Evolutionary conservation across 2,329 filamentous ascomycete species (phyloP), one percentile per base, ranked within the genome.

Genomic region (Pseudophaeomoniella oleicola): DNA sequence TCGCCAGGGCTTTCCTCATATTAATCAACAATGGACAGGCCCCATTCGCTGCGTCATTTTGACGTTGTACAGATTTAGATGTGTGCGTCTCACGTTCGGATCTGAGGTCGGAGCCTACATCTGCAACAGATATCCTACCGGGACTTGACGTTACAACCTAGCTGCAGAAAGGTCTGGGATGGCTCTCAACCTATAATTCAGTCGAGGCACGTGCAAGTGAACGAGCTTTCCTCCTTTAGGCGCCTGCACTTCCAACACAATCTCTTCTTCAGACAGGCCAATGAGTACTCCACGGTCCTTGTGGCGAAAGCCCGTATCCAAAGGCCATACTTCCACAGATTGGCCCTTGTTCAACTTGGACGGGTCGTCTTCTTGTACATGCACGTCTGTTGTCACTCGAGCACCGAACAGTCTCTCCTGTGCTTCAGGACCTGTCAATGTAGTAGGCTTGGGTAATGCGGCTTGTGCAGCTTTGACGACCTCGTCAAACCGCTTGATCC

Each of bases 401-500:
- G 55, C 49, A 4, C 45, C 47, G 3, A 59, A 49, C 30, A 81
- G 64, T 16, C 58, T 46, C 31, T 55, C 48, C 16, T 65, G 62
- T 2, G 74, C 75, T 45, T 74, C 66, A 30, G 62, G 60, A 3
- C 77, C 75, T 4, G 63, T 58, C 19, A 79, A 42, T 2, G 50
- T 61, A 22, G 51, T 50, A 2, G 62, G 55, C 35, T 62, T 59
- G 44, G 63, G 60, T 2, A 51, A 46, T 19, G 48, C 49, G 14
- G 50, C 44, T 37, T 58, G 63, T 1, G 67, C 66, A 4, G 53
- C 52, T 4, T 59, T 55, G 2, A 74, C 49, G 2, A 60, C 62
- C 12, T 49, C 50, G 36, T 67, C 56, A 55, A 82, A 83, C n/a
- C 78, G 63, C 31, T 58, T 52, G 13, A 81, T 64, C 75, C 77